phyloP scores from a whole-genome alignment of 257 asterid species.

The Solanum paucissectum region DNA sequence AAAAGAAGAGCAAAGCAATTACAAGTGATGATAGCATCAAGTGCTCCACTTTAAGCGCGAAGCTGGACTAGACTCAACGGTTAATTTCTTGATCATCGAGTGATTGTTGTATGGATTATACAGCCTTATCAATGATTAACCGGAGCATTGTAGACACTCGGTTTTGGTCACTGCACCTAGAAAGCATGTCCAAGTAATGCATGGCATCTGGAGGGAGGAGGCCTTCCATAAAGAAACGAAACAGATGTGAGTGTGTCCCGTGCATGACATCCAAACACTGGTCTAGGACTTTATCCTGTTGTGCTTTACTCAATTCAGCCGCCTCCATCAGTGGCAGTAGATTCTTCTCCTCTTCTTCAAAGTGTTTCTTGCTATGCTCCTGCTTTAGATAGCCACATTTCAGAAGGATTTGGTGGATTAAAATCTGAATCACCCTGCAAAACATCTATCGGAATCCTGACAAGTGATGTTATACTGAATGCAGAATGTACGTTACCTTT shows the following conservation, averaged over 20 bases:
- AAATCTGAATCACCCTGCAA: neutral
- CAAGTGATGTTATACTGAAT: neutral
- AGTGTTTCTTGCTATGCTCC: conserved; percentile 73
- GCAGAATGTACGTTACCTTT: conserved; percentile 42
- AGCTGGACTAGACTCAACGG: neutral
- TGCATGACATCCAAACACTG: conserved; percentile 78
- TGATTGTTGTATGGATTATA: neutral
- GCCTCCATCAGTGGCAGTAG: conserved; percentile 93
- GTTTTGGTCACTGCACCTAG: conserved; percentile 55
- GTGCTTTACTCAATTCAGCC: conserved; percentile 52
- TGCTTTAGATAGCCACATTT: conserved; percentile 7
- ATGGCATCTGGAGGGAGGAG: conserved; percentile 82
- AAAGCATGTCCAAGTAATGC: conserved; percentile 71
- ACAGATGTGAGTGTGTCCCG: conserved; percentile 71
- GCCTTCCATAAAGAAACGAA: conserved; percentile 83
- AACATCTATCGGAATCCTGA: neutral
- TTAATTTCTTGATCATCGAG: neutral
- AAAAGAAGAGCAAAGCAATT: neutral
- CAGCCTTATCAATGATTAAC: conserved; percentile 47
- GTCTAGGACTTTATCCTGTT: conserved; percentile 59
- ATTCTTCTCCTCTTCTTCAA: conserved; percentile 77
- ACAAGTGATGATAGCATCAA: neutral
- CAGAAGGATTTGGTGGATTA: neutral
- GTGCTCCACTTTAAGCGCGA: neutral
- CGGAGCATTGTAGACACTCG: conserved; percentile 68